Base-by-base conservation (phyloP, 768 basidiomycete genomes). In the Strobilomyces confusus region DNA sequence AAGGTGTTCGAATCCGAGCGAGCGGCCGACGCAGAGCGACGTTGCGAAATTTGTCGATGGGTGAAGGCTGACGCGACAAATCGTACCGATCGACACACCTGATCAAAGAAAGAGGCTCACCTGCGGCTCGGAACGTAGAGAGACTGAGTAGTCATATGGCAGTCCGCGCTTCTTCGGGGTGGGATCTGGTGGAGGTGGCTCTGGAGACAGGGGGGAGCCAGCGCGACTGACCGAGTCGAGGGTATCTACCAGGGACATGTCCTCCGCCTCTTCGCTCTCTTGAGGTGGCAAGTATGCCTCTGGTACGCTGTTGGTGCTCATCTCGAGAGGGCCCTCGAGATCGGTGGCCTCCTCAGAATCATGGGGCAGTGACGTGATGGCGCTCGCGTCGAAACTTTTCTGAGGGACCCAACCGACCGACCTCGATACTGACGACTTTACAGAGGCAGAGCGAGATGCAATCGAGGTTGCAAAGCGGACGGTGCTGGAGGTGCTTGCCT, bases 41-140 rank as follows among this genome's bases (percentile, higher is more conserved):
- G 61, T 87, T 83, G 11, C 82, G 81, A 65, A 77, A 83, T 56
- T 80, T 85, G 56, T 83, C 77, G 38, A 77, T 74, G 13, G 84
- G 82, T 13, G 86, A 86, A 13, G 75, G 69, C 86, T 88, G n/a
- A 22, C n/a, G 3, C 2, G n/a, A 40, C 44, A n/a, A 26, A 15
- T 54, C 19, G 12, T 30, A 43, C 54, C 29, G 23, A 33, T 33
- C 19, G n/a, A 56, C n/a, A 47, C 46, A 19, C 38, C 5, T 4
- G 25, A 17, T 34, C 41, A 47, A 29, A 34, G 42, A 29, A 42
- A 42, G 40, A 41, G 29, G 67, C 75, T 41, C 58, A 81, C 86
- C 73, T 82, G 80, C 41, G 80, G 73, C 56, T 87, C 85, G 5
- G 85, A 77, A 45, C 77, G 79, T 29, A 88, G 68, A 59, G 80